Evolutionary conservation across 129 eudicot genomes (phyloP).

Genomic region (Calendula officinalis): DNA sequence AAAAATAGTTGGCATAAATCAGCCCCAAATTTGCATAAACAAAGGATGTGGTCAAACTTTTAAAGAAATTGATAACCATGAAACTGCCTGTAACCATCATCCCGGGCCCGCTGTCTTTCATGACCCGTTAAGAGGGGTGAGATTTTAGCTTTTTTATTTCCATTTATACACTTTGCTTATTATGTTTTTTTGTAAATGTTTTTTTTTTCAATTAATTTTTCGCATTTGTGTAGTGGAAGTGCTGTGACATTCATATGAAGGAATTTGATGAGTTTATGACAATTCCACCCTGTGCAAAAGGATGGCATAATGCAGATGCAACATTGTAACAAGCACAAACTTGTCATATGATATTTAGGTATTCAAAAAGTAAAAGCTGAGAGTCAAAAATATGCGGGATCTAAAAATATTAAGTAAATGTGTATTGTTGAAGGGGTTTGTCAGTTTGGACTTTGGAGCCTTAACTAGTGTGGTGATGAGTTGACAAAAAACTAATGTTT

Average conservation of each 20-base stretch:
- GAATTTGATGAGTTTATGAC: slow-evolving; percentile 93
- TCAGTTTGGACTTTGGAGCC: no score
- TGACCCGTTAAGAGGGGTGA: slow-evolving; percentile 95
- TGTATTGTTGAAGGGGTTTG: no score
- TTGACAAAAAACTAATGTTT: no score
- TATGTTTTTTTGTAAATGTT: neutral
- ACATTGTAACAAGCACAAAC: slow-evolving; percentile 21
- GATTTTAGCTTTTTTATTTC: slow-evolving; percentile 20
- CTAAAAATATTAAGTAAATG: no score
- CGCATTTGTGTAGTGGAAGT: slow-evolving; percentile 73
- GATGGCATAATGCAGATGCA: slow-evolving; percentile 95
- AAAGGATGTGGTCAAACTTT: slow-evolving; percentile 94
- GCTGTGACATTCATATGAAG: slow-evolving; percentile 94
- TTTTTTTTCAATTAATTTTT: neutral
- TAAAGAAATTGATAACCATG: slow-evolving; percentile 84
- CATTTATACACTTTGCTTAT: no score
- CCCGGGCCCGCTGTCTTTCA: slow-evolving; percentile 97
- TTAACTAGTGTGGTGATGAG: no score
- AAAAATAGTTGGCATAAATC: slow-evolving; percentile 64
- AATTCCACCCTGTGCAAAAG: slow-evolving; percentile 84
- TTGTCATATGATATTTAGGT: neutral
- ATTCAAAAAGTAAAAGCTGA: slow-evolving; percentile 9
- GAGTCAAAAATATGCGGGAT: neutral
- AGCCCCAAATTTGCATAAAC: slow-evolving; percentile 86
- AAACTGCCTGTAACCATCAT: slow-evolving; percentile 83